phyloP scores from a whole-genome alignment of 129 eudicot genomes.

The Centrapalus pauciflorus region DNA sequence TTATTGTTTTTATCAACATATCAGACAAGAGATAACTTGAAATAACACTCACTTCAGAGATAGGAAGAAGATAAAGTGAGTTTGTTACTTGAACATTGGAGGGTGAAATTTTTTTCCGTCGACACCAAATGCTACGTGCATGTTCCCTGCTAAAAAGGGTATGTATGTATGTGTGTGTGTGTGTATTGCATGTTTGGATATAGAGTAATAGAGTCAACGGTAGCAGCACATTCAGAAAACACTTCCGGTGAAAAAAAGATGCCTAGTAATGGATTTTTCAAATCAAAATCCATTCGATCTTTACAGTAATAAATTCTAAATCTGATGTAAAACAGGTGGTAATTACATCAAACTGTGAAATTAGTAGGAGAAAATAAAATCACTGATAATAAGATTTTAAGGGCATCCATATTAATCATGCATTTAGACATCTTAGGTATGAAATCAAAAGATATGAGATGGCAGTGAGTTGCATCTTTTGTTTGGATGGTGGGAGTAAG shows the following conservation, averaged over 20 bases:
- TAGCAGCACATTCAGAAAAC: background rate
- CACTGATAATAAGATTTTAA: background rate
- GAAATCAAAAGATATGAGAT: background rate
- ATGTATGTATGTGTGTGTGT: no score
- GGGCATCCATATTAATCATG: background rate
- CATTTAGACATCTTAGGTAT: background rate
- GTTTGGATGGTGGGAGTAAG: background rate
- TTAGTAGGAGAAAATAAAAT: background rate
- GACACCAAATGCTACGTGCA: background rate
- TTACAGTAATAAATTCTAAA: background rate
- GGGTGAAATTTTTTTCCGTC: background rate
- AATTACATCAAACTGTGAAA: background rate
- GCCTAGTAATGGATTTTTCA: background rate
- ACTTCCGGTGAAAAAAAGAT: background rate
- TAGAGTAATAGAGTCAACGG: background rate
- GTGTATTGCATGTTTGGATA: background rate
- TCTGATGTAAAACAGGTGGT: background rate
- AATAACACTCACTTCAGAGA: background rate
- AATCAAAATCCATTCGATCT: background rate
- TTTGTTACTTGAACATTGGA: slow-evolving; percentile 8
- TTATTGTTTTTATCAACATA: background rate
- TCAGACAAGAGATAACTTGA: background rate
- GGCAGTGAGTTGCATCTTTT: background rate
- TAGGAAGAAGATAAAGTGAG: background rate
- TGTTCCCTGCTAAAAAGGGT: background rate